Conservation (phyloP, 257 asterid species). For the Nicotiana attenuata region DNA sequence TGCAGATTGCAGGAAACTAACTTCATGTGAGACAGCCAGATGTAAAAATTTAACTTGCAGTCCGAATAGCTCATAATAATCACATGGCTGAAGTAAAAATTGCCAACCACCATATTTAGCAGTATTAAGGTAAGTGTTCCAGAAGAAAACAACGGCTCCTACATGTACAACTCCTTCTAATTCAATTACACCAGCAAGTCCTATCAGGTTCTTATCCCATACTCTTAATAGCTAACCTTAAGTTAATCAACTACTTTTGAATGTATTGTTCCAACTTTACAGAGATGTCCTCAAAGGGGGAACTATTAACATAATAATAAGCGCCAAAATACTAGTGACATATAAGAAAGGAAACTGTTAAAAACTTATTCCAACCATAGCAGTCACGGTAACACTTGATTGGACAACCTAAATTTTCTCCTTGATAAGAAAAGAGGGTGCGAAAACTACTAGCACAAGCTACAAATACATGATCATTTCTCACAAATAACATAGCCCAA, state of each 20-base stretch:
- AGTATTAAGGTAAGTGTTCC: background rate
- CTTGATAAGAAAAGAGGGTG: background rate
- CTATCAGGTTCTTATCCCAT: background rate
- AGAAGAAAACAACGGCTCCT: background rate
- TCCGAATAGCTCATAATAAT: background rate
- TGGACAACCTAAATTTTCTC: background rate
- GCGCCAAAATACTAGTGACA: background rate
- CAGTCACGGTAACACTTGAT: background rate
- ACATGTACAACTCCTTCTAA: background rate
- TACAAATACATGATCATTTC: background rate
- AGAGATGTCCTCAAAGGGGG: background rate
- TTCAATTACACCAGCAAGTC: background rate
- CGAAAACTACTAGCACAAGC: background rate
- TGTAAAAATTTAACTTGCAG: background rate
- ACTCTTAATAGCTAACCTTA: background rate
- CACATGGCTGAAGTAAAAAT: background rate
- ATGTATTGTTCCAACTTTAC: background rate
- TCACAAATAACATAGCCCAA: no score
- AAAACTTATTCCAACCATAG: background rate
- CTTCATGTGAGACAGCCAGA: background rate
- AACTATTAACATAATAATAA: background rate
- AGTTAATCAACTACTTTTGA: background rate
- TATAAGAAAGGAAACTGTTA: background rate
- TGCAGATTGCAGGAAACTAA: background rate
- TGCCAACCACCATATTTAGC: background rate